phyloP scores from a whole-genome alignment of 2,329 filamentous ascomycete species.

The Aspergillus ochraceus region DNA sequence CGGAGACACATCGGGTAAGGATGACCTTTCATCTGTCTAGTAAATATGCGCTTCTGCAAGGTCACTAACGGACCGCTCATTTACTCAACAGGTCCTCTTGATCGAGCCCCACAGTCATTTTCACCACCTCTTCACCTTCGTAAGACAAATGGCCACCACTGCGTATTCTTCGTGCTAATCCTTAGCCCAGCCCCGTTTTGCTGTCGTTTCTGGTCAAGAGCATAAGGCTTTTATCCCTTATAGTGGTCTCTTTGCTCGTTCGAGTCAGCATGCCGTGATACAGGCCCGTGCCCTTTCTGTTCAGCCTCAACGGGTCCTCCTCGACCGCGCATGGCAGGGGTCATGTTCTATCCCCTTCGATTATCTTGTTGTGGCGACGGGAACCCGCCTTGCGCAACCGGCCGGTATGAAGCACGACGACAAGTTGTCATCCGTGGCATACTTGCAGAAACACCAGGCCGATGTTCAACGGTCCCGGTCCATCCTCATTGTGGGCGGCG shows the following conservation, averaged over 20 bases:
- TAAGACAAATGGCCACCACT: conserved; percentile 13
- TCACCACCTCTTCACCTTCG: conserved; percentile 38
- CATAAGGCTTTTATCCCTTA: conserved; percentile 41
- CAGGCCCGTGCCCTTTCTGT: conserved; percentile 35
- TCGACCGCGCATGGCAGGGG: conserved; percentile 38
- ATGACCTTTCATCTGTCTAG: background rate
- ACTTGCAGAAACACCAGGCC: conserved; percentile 34
- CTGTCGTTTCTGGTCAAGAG: conserved; percentile 35
- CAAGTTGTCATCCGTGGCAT: conserved; percentile 33
- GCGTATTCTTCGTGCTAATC: background rate
- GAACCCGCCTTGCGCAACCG: conserved; percentile 34
- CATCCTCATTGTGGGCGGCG: conserved; percentile 46
- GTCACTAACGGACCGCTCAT: background rate
- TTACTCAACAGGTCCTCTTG: conserved; percentile 27
- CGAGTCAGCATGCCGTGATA: conserved; percentile 28
- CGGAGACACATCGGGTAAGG: conserved; percentile 35
- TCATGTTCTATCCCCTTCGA: conserved; percentile 32
- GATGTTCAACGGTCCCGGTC: conserved; percentile 30
- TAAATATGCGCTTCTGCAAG: background rate
- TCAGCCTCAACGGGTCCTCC: conserved; percentile 25
- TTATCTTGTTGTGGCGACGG: conserved; percentile 35
- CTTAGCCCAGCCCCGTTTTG: conserved; percentile 30
- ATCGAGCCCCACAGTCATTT: conserved; percentile 38
- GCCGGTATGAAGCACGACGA: conserved; percentile 35
- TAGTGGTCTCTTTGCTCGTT: conserved; percentile 27